These are phyloP conservation scores for Dryas alaskensis DNA, from an alignment of 306 rosid species.

Conservation along the genomic window DNA sequence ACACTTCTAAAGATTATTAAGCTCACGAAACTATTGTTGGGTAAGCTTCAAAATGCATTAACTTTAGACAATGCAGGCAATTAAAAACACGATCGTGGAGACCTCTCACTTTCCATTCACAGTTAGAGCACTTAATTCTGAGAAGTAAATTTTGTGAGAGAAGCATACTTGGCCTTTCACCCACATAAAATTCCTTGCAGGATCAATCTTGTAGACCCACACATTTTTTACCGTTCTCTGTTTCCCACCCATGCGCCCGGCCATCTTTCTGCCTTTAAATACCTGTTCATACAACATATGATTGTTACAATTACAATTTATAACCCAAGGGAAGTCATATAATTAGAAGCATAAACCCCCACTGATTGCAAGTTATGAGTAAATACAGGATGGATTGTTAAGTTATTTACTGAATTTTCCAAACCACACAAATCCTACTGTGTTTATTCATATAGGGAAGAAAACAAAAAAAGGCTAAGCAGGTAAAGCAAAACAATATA, in stretches of 20 bases:
- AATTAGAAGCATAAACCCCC: neutral
- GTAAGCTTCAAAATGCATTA: constrained; percentile 4
- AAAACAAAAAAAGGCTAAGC: neutral
- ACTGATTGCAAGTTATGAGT: neutral
- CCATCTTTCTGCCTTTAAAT: constrained; percentile 74
- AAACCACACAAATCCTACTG: neutral
- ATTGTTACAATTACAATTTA: neutral
- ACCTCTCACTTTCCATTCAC: constrained; percentile 3
- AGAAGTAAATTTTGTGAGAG: constrained; percentile 10
- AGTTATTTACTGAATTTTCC: neutral
- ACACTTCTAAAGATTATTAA: neutral
- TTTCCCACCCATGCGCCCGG: constrained; percentile 94
- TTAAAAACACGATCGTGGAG: neutral
- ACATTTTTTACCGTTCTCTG: constrained; percentile 92
- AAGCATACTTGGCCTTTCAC: constrained; percentile 86
- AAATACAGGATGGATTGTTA: neutral
- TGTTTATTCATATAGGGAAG: neutral
- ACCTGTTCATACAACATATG: constrained; percentile 49
- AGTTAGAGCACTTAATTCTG: constrained; percentile 3
- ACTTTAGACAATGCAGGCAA: neutral
- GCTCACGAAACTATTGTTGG: neutral
- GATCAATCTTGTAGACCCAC: constrained; percentile 92
- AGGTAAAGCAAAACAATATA: neutral
- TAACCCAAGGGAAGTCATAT: neutral
- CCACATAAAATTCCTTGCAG: constrained; percentile 92